Conservation (phyloP, 345 rosid genomes). For the Psidium friedrichsthalianum region DNA sequence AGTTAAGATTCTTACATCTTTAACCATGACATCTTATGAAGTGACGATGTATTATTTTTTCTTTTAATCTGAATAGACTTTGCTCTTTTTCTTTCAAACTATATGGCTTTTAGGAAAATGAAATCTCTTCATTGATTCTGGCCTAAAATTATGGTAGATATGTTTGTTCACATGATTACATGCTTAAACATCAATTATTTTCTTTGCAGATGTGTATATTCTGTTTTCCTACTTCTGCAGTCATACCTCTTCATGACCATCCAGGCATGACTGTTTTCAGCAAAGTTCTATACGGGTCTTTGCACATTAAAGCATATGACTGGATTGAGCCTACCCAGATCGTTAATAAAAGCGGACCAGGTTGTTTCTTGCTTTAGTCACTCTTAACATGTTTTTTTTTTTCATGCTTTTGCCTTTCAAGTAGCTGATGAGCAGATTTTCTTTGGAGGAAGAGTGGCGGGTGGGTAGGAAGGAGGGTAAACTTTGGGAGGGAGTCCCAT, state of each 20-base stretch:
- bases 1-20: background rate
- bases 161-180: background rate
- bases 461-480: background rate
- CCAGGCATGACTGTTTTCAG: constrained; percentile 94
- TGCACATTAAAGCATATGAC: constrained; percentile 91
- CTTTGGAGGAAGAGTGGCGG: background rate
- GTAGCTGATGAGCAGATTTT: background rate
- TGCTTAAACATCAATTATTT: background rate
- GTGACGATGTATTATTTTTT: background rate
- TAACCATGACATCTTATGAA: background rate
- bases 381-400: background rate
- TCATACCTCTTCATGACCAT: constrained; percentile 94
- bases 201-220: constrained; percentile 81
- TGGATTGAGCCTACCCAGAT: constrained; percentile 82
- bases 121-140: background rate
- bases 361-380: constrained; percentile 29
- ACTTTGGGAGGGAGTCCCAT: background rate
- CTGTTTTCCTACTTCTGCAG: constrained; percentile 89
- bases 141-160: background rate
- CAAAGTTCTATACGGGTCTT: constrained; percentile 83
- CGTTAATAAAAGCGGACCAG: constrained; percentile 30
- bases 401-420: background rate
- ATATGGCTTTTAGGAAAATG: background rate
- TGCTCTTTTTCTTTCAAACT: background rate
- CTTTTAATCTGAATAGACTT: background rate